phyloP scores from a whole-genome alignment of 495 filamentous ascomycete genomes.

The Penicillium turbatum region DNA sequence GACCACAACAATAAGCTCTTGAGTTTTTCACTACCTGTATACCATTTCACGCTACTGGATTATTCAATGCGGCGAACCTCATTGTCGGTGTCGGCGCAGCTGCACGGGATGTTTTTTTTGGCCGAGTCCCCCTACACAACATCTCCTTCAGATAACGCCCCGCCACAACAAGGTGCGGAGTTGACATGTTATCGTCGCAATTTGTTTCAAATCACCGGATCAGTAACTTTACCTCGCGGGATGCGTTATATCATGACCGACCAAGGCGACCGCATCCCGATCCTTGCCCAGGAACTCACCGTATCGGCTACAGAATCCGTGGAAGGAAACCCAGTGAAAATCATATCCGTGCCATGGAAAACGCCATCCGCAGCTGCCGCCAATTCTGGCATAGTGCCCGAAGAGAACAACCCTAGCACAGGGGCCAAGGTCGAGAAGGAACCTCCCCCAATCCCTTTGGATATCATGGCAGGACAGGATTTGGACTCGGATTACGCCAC shows the following conservation, averaged over 20 bases:
- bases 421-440: constrained; percentile 62
- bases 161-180: constrained; percentile 63
- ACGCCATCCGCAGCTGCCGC: constrained; percentile 58
- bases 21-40: constrained; percentile 67
- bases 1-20: constrained; percentile 77
- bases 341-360: constrained; percentile 93
- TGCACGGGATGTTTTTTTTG: constrained; percentile 95
- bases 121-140: constrained; percentile 75
- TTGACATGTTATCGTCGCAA: constrained; percentile 90
- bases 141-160: constrained; percentile 56
- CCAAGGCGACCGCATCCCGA: constrained; percentile 67
- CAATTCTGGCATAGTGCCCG: constrained; percentile 49
- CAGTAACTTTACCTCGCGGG: constrained; percentile 68
- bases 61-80: constrained; percentile 57
- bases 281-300: constrained; percentile 69
- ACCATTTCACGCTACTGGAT: constrained; percentile 66
- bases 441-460: constrained; percentile 64
- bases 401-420: constrained; percentile 42
- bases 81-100: constrained; percentile 69
- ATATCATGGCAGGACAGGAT: constrained; percentile 71
- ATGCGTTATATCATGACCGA: constrained; percentile 74
- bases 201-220: constrained; percentile 82
- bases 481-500: constrained; percentile 71
- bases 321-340: constrained; percentile 81
- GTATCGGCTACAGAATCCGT: constrained; percentile 89